Conservation (phyloP, 352 stramenopile species). For the Phytopythium kandeliae region DNA sequence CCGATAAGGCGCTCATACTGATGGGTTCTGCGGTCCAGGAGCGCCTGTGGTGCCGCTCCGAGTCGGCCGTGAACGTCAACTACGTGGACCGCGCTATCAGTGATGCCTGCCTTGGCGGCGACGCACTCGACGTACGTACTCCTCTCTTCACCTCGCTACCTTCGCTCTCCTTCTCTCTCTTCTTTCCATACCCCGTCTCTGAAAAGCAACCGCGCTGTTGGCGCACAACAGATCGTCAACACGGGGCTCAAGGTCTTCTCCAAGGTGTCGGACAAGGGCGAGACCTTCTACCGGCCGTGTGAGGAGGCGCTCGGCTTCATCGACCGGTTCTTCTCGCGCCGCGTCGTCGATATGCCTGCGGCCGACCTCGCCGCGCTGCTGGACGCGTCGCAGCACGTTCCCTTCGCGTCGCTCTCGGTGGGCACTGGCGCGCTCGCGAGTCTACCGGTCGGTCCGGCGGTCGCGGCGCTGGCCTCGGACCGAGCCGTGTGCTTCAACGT, state of each 20-base stretch:
- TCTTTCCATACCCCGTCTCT: too few species aligned
- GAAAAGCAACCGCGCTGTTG: not conserved
- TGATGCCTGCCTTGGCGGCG: conserved; percentile 50
- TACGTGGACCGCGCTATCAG: conserved; percentile 74
- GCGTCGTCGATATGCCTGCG: conserved; percentile 36
- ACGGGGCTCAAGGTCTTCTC: conserved; percentile 89
- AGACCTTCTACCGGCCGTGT: conserved; percentile 80
- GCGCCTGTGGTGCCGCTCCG: conserved; percentile 71
- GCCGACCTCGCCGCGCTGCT: conserved; percentile 49
- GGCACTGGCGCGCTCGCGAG: conserved; percentile 24
- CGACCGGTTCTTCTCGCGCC: conserved; percentile 84
- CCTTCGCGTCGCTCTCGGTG: conserved; percentile 37
- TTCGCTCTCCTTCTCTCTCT: too few species aligned
- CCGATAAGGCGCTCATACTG: too few species aligned
- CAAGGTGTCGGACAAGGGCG: conserved; percentile 57
- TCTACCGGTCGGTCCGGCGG: conserved; percentile 45
- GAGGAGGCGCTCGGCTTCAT: conserved; percentile 86
- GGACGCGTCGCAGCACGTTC: conserved; percentile 42
- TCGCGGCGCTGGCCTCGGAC: conserved; percentile 39
- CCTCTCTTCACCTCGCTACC: too few species aligned
- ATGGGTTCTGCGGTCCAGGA: too few species aligned
- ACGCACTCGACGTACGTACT: conserved; percentile 60
- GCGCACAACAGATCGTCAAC: conserved; percentile 81
- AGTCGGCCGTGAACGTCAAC: conserved; percentile 68
- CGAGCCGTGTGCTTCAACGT: conserved; percentile 61